Base-by-base conservation (phyloP, 768 basidiomycete genomes). In the Tylopilus plumbeoviolaceoides region DNA sequence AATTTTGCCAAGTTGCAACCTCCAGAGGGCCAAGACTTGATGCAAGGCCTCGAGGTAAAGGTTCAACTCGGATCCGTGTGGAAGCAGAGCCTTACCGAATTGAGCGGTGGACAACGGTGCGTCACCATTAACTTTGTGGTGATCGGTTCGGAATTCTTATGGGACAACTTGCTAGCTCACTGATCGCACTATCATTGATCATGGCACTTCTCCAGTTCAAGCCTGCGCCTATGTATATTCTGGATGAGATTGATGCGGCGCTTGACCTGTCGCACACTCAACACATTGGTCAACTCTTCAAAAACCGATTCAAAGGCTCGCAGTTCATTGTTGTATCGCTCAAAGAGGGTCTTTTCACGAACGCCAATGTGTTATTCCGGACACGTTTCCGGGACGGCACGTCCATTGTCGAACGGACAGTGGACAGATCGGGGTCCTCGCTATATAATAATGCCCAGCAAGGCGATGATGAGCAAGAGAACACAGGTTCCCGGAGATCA, bases 131-230 rank as follows among this genome's bases (percentile, higher is more conserved):
- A 36, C 43, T 23, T 23, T 23, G 14, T 36, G 9, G 5, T 39
- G 12, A 5, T 17, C 5, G 2, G 36, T 30, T 31, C 10, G 7
- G 47, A 41, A 47, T 31, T 44, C 47, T 59, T 17, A 58, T 25
- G 2, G 9, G 17, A 43, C 44, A 40, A 28, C 36, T 1, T 45
- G 39, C 21, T 60, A 98, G 95, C 59, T 99, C 97, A 0, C 80
- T 99, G 58, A 98, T 99, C 64, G 97, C 97, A 1, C 81, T 99
- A 1, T 98, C 95, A 12, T 79, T 99, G 36, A 98, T 98, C 75
- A 95, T 99, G 94, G 89, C 97, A 0, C 82, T 99, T 17, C 83
- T 98, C n/a, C 94, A 98, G 68, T 98, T 98, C 80, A 98, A 98
- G 65, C 95, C 95, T 8, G 95, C 95, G 15, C 95, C 94, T 3